A percentile compares a stretch with the other conserved stretches of the same genome.
These are phyloP conservation scores for Daldinia childiae DNA, from an alignment of 495 filamentous ascomycete genomes.

Conservation along the genomic window DNA sequence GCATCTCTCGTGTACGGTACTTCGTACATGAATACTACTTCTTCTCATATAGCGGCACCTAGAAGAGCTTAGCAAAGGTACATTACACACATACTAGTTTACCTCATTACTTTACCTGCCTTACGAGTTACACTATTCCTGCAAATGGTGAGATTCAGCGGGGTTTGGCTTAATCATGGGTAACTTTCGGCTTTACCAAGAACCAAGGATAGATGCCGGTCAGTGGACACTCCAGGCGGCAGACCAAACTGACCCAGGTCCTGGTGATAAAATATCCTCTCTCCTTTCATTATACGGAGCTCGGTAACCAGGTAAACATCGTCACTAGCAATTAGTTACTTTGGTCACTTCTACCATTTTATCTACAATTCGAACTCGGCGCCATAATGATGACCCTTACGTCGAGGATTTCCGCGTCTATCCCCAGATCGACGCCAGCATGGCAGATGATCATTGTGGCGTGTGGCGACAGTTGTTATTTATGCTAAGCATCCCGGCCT, in stretches of 20 bases:
- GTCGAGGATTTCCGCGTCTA: conserved; percentile 13
- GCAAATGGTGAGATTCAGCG: conserved; percentile 40
- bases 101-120: background rate
- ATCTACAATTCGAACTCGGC: conserved; percentile 10
- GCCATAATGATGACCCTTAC: conserved; percentile 31
- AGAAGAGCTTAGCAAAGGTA: conserved; percentile 6
- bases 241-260: conserved; percentile 37
- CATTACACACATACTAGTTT: background rate
- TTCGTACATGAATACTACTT: background rate
- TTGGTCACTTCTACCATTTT: background rate
- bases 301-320: conserved; percentile 17
- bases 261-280: conserved; percentile 23
- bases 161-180: conserved; percentile 37
- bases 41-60: background rate
- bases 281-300: conserved; percentile 26
- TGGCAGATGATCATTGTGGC: conserved; percentile 41
- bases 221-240: conserved; percentile 33
- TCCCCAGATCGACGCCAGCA: conserved; percentile 43
- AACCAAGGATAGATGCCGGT: conserved; percentile 38
- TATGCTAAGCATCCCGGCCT: conserved; percentile 24
- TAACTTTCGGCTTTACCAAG: conserved; percentile 40
- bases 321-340: conserved; percentile 8
- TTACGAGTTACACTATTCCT: conserved; percentile 7
- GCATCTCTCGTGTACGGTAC: conserved; percentile 13
- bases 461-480: conserved; percentile 34